These are phyloP conservation scores for Aspergillus baeticus DNA, from an alignment of 495 filamentous ascomycete genomes.

Conservation along the genomic window DNA sequence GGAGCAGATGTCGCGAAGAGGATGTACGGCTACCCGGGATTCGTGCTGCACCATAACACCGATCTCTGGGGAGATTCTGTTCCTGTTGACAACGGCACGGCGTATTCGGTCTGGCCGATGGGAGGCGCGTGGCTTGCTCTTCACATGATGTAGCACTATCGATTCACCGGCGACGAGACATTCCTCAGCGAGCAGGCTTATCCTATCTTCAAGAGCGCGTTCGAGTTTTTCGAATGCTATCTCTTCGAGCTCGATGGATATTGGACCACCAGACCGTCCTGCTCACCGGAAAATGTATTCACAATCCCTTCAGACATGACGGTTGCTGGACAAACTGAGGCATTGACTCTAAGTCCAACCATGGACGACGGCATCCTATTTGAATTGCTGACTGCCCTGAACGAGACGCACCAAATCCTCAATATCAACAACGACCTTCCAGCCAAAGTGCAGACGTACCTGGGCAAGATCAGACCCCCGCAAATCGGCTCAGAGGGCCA, in stretches of 20 bases:
- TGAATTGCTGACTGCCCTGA: slow-evolving; percentile 27
- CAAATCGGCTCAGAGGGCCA: slow-evolving; percentile 30
- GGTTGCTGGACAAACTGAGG: neutral
- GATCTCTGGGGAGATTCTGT: slow-evolving; percentile 43
- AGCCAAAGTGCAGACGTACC: neutral
- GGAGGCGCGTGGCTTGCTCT: slow-evolving; percentile 38
- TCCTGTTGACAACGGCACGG: slow-evolving; percentile 32
- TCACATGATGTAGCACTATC: slow-evolving; percentile 40
- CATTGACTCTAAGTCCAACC: slow-evolving; percentile 28
- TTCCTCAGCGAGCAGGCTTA: slow-evolving; percentile 23
- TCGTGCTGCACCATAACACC: slow-evolving; percentile 37
- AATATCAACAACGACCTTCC: slow-evolving; percentile 14
- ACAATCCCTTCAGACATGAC: too few relatives aligned
- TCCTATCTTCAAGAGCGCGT: slow-evolving; percentile 25
- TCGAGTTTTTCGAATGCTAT: slow-evolving; percentile 36
- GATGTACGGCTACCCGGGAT: slow-evolving; percentile 46
- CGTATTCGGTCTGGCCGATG: slow-evolving; percentile 37
- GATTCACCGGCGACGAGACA: slow-evolving; percentile 27
- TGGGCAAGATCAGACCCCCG: slow-evolving; percentile 18
- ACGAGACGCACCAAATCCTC: slow-evolving; percentile 23
- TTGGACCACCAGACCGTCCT: slow-evolving; percentile 23
- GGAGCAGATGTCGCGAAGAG: slow-evolving; percentile 17
- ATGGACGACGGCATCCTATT: slow-evolving; percentile 42
- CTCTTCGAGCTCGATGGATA: slow-evolving; percentile 30
- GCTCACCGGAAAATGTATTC: too few relatives aligned